Base-by-base conservation (phyloP, 345 rosid species). In the Linum lewisii region DNA sequence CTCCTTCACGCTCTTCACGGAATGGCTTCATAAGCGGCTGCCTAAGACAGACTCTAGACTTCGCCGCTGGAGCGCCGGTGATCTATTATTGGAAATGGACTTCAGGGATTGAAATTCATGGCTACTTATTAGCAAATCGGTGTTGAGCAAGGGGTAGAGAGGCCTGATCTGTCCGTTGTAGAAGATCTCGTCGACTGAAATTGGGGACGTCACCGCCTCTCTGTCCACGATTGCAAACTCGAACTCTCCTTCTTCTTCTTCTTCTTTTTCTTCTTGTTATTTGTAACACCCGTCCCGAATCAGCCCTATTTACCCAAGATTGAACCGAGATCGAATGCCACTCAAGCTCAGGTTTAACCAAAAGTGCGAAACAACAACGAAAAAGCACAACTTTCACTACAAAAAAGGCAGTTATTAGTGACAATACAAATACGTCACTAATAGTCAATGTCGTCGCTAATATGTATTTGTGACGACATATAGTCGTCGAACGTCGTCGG, bases 101-200 rank as follows among this genome's bases (percentile, higher is more conserved):
- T 42, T 16, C 1, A 42, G 13, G 47, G 47, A 16, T 11, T 42
- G 47, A 16, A 42, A 42, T 11, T 42, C 14, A 11, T 14, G 47
- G 18, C 18, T 4, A 16, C 13, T 11, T 16, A 42, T 14, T 4
- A 42, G 47, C 47, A 42, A 42, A 42, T 42, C 47, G 47, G 47
- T 42, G 56, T 52, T 52, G 56, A 52, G 21, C 10, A 52, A 21
- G 15, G 56, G 56, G 56, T 20, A 52, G 16, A 52, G 24, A 4
- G 56, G 56, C 24, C 56, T 21, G 56, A 52, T 52, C 26, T 66
- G 67, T 42, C 77, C 74, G 61, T 72, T 72, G 58, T 49, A 57
- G 76, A 74, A 60, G 52, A 75, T 64, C 23, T 78, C 79, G 24
- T 72, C 82, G 0, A 79, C 82, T 0, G 77, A 22, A 15, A 68